Percentiles rank a stretch among this genome's conserved stretches.
phyloP scores from a whole-genome alignment of 2,329 filamentous ascomycete species.

The Alternaria metachromatica region DNA sequence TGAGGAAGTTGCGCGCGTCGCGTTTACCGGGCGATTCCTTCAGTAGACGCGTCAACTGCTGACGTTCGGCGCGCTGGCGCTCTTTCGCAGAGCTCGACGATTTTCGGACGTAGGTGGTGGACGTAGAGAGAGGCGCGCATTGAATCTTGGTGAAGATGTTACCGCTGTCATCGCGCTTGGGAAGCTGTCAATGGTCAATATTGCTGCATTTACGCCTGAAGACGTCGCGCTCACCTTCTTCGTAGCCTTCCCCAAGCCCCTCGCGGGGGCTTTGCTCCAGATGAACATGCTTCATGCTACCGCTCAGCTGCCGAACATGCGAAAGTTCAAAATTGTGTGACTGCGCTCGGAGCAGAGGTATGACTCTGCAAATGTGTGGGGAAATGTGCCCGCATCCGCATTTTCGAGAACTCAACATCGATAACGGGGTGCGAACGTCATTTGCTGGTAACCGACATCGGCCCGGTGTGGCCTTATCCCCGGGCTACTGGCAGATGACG shows the following conservation, averaged over 20 bases:
- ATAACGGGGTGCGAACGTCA: slow-evolving; percentile 17
- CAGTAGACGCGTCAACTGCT: slow-evolving; percentile 61
- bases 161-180: slow-evolving; percentile 31
- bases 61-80: slow-evolving; percentile 45
- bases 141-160: slow-evolving; percentile 4
- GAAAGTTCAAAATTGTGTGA: background rate
- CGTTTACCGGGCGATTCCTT: slow-evolving; percentile 90
- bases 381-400: slow-evolving; percentile 8
- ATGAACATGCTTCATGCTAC: slow-evolving; percentile 50
- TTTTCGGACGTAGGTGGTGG: slow-evolving; percentile 25
- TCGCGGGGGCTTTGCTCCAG: slow-evolving; percentile 41
- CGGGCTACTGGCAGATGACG: slow-evolving; percentile 1
- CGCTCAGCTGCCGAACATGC: slow-evolving; percentile 20
- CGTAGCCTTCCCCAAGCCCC: slow-evolving; percentile 40
- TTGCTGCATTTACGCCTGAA: slow-evolving; percentile 15
- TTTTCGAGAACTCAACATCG: slow-evolving; percentile 1
- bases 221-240: slow-evolving; percentile 25
- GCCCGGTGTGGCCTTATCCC: slow-evolving; percentile 7
- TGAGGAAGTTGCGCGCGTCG: slow-evolving; percentile 89
- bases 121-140: slow-evolving; percentile 16
- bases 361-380: slow-evolving; percentile 12
- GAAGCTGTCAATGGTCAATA: slow-evolving; percentile 23
- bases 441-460: slow-evolving; percentile 25
- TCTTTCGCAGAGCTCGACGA: slow-evolving; percentile 42
- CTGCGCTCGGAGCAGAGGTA: slow-evolving; percentile 6